Conservation (phyloP, 495 filamentous ascomycete species). For the Trypethelium eluteriae region DNA sequence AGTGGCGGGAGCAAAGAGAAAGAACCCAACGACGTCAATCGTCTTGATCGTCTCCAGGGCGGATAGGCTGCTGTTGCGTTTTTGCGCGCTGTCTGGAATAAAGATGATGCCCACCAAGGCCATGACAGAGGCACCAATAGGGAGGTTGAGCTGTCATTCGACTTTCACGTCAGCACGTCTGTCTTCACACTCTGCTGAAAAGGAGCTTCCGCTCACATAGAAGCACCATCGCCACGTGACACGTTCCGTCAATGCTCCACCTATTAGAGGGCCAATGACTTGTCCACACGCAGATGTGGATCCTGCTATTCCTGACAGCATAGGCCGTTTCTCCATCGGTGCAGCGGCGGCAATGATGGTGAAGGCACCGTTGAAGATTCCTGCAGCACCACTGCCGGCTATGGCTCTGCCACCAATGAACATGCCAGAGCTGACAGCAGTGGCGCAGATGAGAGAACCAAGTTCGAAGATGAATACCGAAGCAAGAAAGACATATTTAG, state of each 20-base stretch:
- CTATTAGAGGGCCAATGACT: constrained; percentile 32
- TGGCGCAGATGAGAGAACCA: constrained; percentile 71
- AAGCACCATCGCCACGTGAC: constrained; percentile 43
- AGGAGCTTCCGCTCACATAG: constrained; percentile 34
- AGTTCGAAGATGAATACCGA: constrained; percentile 75
- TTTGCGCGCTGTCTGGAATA: constrained; percentile 35
- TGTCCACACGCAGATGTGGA: constrained; percentile 72
- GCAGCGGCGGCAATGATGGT: constrained; percentile 73
- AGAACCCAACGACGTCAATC: constrained; percentile 42
- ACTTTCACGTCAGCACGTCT: constrained; percentile 10
- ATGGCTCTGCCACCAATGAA: constrained; percentile 81
- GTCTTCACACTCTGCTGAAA: background rate
- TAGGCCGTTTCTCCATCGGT: constrained; percentile 60
- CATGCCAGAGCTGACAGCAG: constrained; percentile 61
- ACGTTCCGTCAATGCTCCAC: constrained; percentile 24
- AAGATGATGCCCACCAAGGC: constrained; percentile 34
- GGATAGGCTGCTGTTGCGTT: constrained; percentile 37
- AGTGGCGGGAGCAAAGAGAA: constrained; percentile 39
- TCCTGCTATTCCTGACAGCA: constrained; percentile 67
- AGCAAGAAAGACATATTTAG: constrained; percentile 50
- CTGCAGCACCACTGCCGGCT: constrained; percentile 73
- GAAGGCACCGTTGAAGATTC: constrained; percentile 74
- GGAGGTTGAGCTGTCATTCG: constrained; percentile 48
- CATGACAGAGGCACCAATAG: constrained; percentile 46
- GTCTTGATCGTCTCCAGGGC: constrained; percentile 28